Evolutionary conservation across 2,329 filamentous ascomycete genomes (phyloP).

Genomic region (Colletotrichum agaves): DNA sequence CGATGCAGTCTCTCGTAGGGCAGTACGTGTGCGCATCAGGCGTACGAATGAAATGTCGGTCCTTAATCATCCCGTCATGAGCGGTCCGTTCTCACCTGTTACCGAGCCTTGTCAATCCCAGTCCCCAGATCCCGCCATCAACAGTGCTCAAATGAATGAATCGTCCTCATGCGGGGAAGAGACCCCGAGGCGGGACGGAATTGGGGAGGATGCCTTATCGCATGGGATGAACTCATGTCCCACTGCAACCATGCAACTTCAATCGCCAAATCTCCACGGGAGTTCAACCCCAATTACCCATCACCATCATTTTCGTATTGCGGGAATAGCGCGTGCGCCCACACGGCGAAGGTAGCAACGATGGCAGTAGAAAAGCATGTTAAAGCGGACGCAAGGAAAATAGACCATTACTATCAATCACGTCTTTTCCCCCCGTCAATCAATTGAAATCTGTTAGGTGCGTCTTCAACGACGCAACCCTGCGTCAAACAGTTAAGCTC

Average conservation of each 20-base stretch:
- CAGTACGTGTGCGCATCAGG: background rate
- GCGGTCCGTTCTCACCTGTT: slow-evolving; percentile 10
- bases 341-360: slow-evolving; percentile 13
- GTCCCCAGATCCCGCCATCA: slow-evolving; percentile 7
- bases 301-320: slow-evolving; percentile 18
- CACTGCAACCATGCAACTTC: background rate
- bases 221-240: slow-evolving; percentile 34
- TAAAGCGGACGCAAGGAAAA: slow-evolving; percentile 22
- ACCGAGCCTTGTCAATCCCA: slow-evolving; percentile 7
- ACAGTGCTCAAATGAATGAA: slow-evolving; percentile 7
- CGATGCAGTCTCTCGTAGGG: no score
- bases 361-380: background rate
- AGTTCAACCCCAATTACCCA: slow-evolving; percentile 12
- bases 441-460: slow-evolving; percentile 29
- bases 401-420: background rate
- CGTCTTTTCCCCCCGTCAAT: background rate
- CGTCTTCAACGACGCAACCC: slow-evolving; percentile 67
- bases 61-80: slow-evolving; percentile 4
- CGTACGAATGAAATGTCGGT: slow-evolving; percentile 24
- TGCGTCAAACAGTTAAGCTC: slow-evolving; percentile 70
- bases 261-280: slow-evolving; percentile 4
- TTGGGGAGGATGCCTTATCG: slow-evolving; percentile 25
- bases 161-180: slow-evolving; percentile 20
- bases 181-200: slow-evolving; percentile 14
- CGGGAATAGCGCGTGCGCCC: slow-evolving; percentile 16